Evolutionary conservation across 2,329 filamentous ascomycete species (phyloP).

Genomic region (Pseudogymnoascus sp.): DNA sequence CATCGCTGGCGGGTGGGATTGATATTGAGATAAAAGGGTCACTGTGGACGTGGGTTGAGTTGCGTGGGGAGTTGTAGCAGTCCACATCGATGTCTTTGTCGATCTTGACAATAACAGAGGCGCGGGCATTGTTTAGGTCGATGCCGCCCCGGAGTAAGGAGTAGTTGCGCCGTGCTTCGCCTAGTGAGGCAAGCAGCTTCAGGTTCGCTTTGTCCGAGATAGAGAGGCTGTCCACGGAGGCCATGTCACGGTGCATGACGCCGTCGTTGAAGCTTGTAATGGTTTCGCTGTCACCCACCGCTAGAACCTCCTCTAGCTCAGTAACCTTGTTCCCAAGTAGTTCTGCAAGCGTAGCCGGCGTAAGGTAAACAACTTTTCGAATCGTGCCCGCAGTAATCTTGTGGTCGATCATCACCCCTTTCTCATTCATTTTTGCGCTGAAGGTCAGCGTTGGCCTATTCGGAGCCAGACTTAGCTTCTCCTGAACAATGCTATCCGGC

Average conservation of each 20-base stretch:
- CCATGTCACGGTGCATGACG: constrained; percentile 1
- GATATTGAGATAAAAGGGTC: constrained; percentile 5
- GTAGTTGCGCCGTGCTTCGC: constrained; percentile 33
- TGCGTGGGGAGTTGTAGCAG: neutral
- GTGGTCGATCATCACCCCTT: constrained; percentile 45
- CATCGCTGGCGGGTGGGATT: neutral
- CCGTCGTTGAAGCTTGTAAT: neutral
- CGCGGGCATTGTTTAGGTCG: constrained; percentile 37
- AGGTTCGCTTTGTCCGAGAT: constrained; percentile 38
- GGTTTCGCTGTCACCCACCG: neutral
- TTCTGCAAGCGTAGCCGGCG: constrained; percentile 40
- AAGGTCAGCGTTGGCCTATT: constrained; percentile 50
- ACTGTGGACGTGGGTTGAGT: neutral
- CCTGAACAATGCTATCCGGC: constrained; percentile 38
- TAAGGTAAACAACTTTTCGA: constrained; percentile 48
- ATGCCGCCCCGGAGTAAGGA: constrained; percentile 40
- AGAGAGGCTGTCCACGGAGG: constrained; percentile 32
- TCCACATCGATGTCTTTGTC: constrained; percentile 17
- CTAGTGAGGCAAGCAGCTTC: constrained; percentile 38
- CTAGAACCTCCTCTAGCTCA: neutral
- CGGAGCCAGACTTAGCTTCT: constrained; percentile 45
- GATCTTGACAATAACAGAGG: constrained; percentile 38
- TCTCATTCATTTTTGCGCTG: constrained; percentile 46
- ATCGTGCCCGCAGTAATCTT: constrained; percentile 46
- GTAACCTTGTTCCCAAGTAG: constrained; percentile 15